These are phyloP conservation scores for Allium sativum DNA, from an alignment of 106 monocot species.

Conservation along the genomic window DNA sequence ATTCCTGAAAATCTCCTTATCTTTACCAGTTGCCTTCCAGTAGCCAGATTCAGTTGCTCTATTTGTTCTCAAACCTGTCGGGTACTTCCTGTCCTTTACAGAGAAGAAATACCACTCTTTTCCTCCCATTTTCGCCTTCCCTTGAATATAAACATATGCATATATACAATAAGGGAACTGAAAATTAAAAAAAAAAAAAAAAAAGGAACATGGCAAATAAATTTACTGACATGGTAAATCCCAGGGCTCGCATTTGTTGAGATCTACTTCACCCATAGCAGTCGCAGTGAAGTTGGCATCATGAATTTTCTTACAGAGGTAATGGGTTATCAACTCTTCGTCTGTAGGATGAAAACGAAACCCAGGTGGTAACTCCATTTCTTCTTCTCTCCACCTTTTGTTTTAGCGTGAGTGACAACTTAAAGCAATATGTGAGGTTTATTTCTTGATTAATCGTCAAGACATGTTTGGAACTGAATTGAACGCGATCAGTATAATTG, in stretches of 20 bases:
- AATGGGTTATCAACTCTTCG: constrained; percentile 42
- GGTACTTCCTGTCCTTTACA: constrained; percentile 63
- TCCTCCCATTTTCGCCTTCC: constrained; percentile 64
- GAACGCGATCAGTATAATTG: neutral
- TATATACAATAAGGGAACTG: neutral
- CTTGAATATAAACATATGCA: constrained; percentile 8
- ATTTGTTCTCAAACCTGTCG: constrained; percentile 66
- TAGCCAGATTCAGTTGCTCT: constrained; percentile 63
- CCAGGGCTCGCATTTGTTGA: constrained; percentile 57
- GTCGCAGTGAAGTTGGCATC: constrained; percentile 19
- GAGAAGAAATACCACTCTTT: constrained; percentile 86
- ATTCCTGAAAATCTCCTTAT: constrained; percentile 44
- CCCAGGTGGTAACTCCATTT: constrained; percentile 30
- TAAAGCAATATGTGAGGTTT: neutral
- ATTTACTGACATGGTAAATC: constrained; percentile 30
- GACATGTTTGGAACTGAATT: neutral
- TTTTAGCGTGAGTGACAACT: neutral
- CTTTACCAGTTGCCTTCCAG: constrained; percentile 92
- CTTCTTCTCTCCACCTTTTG: neutral
- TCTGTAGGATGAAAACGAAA: constrained; percentile 50
- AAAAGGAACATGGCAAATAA: neutral
- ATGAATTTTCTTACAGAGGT: constrained; percentile 33
- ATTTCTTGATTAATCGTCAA: neutral
- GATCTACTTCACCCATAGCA: constrained; percentile 36
- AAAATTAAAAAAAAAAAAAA: neutral